These are phyloP conservation scores for Pichia phayaonensis DNA, from an alignment of 805 yeast genomes.

Conservation along the genomic window DNA sequence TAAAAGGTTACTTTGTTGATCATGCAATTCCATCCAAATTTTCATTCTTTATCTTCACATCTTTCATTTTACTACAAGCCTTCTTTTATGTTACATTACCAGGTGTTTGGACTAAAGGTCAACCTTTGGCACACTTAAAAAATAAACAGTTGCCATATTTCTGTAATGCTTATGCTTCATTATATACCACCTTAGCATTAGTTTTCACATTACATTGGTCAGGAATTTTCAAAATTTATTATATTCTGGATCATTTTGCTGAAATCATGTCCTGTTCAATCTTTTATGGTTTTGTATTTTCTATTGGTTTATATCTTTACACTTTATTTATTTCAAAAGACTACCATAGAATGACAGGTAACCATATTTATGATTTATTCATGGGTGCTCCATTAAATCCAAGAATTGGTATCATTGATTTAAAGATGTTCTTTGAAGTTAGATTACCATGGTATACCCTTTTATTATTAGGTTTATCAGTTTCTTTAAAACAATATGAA, in stretches of 20 bases:
- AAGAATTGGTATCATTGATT: conserved; percentile 83
- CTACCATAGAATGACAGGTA: conserved; percentile 88
- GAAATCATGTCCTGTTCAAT: conserved; percentile 92
- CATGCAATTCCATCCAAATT: conserved; percentile 51
- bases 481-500: conserved; percentile 74
- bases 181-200: conserved; percentile 59
- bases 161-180: conserved; percentile 86
- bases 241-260: conserved; percentile 75
- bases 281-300: conserved; percentile 60
- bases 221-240: conserved; percentile 65
- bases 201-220: conserved; percentile 61
- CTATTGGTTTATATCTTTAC: conserved; percentile 62
- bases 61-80: conserved; percentile 63
- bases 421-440: conserved; percentile 96
- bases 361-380: conserved; percentile 81
- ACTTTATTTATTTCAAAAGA: conserved; percentile 61
- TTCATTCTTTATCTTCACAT: conserved; percentile 65
- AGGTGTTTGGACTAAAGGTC: conserved; percentile 93
- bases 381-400: conserved; percentile 98
- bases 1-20: conserved; percentile 38
- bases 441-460: conserved; percentile 95
- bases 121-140: conserved; percentile 76
- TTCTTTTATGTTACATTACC: conserved; percentile 77
- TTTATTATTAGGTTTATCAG: conserved; percentile 66
- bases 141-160: conserved; percentile 80